These are phyloP conservation scores for Monosporozyma aquatica DNA, from an alignment of 805 yeast species.

Conservation along the genomic window DNA sequence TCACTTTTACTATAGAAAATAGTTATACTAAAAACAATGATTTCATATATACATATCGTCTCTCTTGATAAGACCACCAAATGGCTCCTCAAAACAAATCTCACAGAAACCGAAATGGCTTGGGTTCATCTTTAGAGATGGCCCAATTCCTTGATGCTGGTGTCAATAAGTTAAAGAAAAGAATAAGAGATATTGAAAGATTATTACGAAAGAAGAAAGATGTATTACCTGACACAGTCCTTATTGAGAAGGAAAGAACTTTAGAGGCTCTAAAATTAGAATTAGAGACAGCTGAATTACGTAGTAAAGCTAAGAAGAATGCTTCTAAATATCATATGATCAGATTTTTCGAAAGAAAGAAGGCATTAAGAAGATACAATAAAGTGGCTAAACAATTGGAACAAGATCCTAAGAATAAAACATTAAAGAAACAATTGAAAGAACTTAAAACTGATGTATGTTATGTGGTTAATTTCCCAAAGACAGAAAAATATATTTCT, in stretches of 20 bases:
- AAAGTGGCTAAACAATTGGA: conserved; percentile 30
- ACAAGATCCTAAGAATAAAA: conserved; percentile 12
- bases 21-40: no score
- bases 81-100: conserved; percentile 4
- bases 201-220: conserved; percentile 46
- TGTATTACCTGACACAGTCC: conserved; percentile 52
- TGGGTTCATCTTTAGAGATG: conserved; percentile 29
- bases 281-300: conserved; percentile 39
- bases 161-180: conserved; percentile 59
- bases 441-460: conserved; percentile 63
- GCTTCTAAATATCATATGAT: conserved; percentile 86
- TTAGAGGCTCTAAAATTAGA: conserved; percentile 55
- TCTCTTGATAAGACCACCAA: neutral
- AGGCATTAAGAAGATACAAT: conserved; percentile 66
- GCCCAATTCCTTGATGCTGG: conserved; percentile 32
- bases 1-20: no score
- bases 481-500: conserved; percentile 68
- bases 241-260: conserved; percentile 67
- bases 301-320: conserved; percentile 39
- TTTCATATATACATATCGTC: no score
- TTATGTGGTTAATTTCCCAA: conserved; percentile 71
- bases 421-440: conserved; percentile 30
- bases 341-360: conserved; percentile 81
- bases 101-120: conserved; percentile 9
- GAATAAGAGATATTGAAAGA: conserved; percentile 79